Conservation (phyloP, 257 asterid genomes). For the Scutellaria minor region DNA sequence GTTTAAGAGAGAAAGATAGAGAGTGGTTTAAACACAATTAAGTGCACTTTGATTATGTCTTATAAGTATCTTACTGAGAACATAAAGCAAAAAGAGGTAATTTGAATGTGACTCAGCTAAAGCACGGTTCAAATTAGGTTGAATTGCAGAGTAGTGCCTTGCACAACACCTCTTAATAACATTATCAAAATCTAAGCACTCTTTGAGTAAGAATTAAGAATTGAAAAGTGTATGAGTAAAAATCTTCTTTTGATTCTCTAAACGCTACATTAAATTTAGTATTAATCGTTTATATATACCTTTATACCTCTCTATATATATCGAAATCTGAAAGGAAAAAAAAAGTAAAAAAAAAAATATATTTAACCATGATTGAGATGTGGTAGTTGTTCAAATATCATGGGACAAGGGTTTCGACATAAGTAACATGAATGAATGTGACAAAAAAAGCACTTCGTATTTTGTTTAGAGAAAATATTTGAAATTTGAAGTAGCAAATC, state of each 20-base stretch:
- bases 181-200: neutral
- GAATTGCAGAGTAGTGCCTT: constrained; percentile 32
- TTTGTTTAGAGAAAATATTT: too few relatives aligned
- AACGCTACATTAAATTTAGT: neutral
- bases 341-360: too few relatives aligned
- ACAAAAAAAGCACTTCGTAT: neutral
- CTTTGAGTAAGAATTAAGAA: constrained; percentile 18
- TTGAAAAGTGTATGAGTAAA: neutral
- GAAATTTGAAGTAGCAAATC: too few relatives aligned
- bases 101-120: neutral
- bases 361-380: neutral
- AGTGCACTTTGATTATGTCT: neutral
- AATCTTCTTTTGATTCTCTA: neutral
- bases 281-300: neutral
- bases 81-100: neutral
- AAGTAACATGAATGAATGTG: neutral
- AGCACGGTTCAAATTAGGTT: constrained; percentile 18
- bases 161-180: constrained; percentile 28
- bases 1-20: neutral
- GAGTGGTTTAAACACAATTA: constrained; percentile 19
- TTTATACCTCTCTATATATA: too few relatives aligned
- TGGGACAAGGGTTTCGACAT: neutral
- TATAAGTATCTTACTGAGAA: neutral
- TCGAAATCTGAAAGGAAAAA: too few relatives aligned
- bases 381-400: neutral